phyloP scores from a whole-genome alignment of 306 rosid species.

The Trifolium fragiferum region DNA sequence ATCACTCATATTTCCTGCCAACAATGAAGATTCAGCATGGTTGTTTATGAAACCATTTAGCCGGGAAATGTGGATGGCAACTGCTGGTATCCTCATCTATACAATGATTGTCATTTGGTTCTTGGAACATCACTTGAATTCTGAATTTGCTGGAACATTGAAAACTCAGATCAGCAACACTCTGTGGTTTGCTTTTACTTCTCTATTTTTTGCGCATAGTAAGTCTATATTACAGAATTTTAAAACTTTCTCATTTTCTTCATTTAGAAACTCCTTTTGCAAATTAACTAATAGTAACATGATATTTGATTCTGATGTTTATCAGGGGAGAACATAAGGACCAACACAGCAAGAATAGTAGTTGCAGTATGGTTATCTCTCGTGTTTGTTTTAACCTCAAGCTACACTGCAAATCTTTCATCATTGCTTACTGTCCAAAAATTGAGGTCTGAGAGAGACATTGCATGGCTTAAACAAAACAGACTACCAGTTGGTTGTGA shows the following conservation, averaged over 20 bases:
- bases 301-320: not conserved
- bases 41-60: conserved; percentile 62
- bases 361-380: conserved; percentile 56
- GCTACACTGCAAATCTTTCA: conserved; percentile 77
- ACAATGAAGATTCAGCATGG: conserved; percentile 50
- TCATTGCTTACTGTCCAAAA: conserved; percentile 58
- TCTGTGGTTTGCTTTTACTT: conserved; percentile 67
- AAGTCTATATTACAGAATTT: conserved; percentile 40
- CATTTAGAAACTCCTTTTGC: conserved; percentile 12
- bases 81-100: conserved; percentile 50
- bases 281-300: conserved; percentile 7
- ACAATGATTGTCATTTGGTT: conserved; percentile 65
- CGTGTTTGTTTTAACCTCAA: conserved; percentile 59
- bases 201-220: conserved; percentile 72
- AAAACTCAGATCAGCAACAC: conserved; percentile 59
- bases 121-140: conserved; percentile 60
- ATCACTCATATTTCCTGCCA: conserved; percentile 52
- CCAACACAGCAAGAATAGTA: conserved; percentile 54
- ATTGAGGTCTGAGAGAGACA: conserved; percentile 39
- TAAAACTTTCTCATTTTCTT: conserved; percentile 1
- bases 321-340: conserved; percentile 53
- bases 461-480: conserved; percentile 54
- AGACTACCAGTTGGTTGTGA: conserved; percentile 55
- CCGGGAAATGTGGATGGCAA: conserved; percentile 57
- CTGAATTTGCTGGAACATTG: conserved; percentile 59